These are phyloP conservation scores for Oryza rufipogon DNA, from an alignment of 176 grass and related monocot species.

Conservation along the genomic window DNA sequence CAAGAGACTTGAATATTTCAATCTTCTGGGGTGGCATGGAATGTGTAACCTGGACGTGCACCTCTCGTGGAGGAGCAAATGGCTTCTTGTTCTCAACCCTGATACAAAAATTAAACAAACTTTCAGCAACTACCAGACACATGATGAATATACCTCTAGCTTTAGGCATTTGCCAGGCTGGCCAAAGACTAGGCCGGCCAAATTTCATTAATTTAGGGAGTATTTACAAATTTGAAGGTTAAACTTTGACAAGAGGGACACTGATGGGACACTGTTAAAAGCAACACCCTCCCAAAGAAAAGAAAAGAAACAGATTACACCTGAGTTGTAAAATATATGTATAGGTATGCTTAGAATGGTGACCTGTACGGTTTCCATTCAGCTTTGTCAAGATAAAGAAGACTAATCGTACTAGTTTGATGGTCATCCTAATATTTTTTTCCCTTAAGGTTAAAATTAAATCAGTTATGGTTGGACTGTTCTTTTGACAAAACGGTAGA, in stretches of 20 bases:
- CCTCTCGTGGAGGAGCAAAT: conserved; percentile 72
- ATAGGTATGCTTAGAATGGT: background rate
- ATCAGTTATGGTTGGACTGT: background rate
- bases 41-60: conserved; percentile 95
- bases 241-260: too few species aligned
- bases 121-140: background rate
- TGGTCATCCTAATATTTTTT: background rate
- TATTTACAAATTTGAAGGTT: background rate
- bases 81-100: conserved; percentile 81
- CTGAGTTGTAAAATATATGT: background rate
- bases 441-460: background rate
- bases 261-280: too few species aligned
- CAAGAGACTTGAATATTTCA: conserved; percentile 90
- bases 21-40: conserved; percentile 89
- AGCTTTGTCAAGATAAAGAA: background rate
- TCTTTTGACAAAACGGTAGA: background rate
- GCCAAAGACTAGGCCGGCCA: too few species aligned
- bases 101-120: conserved; percentile 33
- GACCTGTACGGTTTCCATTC: background rate
- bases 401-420: background rate
- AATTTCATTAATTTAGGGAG: too few species aligned
- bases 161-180: background rate
- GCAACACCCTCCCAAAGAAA: too few species aligned
- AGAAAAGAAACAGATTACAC: too few species aligned
- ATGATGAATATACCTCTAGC: background rate